Percentiles rank a stretch among this genome's conserved stretches.
Evolutionary conservation across 2,329 filamentous ascomycete genomes (phyloP).

Genomic region (Aspergillus brunneoviolaceus): DNA sequence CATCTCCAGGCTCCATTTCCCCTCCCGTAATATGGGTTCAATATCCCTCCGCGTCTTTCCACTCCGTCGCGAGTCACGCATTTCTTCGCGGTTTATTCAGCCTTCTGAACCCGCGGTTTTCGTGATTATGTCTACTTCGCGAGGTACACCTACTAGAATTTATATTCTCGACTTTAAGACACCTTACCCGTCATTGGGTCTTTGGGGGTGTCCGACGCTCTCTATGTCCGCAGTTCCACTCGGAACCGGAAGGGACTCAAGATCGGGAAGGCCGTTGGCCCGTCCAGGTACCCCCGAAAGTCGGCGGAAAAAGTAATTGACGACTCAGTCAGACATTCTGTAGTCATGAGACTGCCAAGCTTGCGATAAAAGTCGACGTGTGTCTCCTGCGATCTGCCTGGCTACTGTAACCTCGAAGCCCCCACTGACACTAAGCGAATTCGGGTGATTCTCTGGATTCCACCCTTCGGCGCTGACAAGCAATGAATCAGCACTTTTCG

Average conservation of each 20-base stretch:
- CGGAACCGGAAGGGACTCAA: neutral
- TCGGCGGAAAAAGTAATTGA: neutral
- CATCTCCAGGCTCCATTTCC: slow-evolving; percentile 1
- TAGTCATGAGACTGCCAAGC: slow-evolving; percentile 4
- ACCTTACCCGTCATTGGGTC: no score
- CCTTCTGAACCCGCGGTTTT: neutral
- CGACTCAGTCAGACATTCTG: neutral
- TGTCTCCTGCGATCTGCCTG: neutral
- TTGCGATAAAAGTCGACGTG: neutral
- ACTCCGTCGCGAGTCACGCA: neutral
- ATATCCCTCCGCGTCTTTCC: neutral
- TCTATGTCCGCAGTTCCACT: neutral
- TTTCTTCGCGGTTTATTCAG: neutral
- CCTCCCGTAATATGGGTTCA: neutral
- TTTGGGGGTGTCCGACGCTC: neutral
- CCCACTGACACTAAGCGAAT: neutral
- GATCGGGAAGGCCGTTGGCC: neutral
- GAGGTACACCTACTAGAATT: no score
- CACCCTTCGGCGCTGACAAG: neutral
- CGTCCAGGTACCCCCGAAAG: neutral
- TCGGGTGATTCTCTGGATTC: neutral
- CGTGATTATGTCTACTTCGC: neutral
- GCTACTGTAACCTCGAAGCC: neutral
- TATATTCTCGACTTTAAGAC: no score
- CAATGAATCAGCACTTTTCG: neutral